These are phyloP conservation scores for Phytophthora europaea DNA, from an alignment of 352 stramenopile genomes.

Conservation along the genomic window DNA sequence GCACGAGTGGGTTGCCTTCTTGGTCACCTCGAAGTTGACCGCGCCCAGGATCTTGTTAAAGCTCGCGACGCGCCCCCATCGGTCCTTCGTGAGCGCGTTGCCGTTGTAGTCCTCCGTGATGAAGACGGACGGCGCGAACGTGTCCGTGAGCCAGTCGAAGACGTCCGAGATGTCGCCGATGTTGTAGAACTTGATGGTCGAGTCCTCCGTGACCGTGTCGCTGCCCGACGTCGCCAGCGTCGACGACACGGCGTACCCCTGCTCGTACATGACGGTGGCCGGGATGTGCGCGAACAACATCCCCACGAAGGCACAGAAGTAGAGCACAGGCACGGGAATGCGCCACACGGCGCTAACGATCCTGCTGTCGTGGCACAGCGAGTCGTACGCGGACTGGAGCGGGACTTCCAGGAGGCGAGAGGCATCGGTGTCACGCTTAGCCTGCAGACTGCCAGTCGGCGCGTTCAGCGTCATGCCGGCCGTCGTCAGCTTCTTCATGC, in stretches of 20 bases:
- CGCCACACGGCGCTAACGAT: constrained; percentile 40
- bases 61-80: constrained; percentile 26
- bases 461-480: not conserved
- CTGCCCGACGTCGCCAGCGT: constrained; percentile 49
- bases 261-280: constrained; percentile 44
- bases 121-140: constrained; percentile 56
- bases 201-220: constrained; percentile 56
- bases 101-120: constrained; percentile 65
- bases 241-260: constrained; percentile 43
- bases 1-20: constrained; percentile 34
- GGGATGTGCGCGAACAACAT: constrained; percentile 64
- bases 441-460: not conserved
- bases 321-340: constrained; percentile 48
- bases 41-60: constrained; percentile 36
- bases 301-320: constrained; percentile 52
- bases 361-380: constrained; percentile 44
- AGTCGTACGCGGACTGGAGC: constrained; percentile 1
- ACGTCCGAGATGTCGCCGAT: constrained; percentile 46
- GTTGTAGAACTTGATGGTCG: constrained; percentile 60
- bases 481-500: constrained; percentile 9
- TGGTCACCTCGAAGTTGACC: constrained; percentile 43
- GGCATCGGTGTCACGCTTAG: not conserved
- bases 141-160: constrained; percentile 58
- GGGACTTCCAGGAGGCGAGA: not conserved
- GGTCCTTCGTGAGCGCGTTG: constrained; percentile 37